Conservation (phyloP, 83 land plant genomes). For the Picea abies region DNA sequence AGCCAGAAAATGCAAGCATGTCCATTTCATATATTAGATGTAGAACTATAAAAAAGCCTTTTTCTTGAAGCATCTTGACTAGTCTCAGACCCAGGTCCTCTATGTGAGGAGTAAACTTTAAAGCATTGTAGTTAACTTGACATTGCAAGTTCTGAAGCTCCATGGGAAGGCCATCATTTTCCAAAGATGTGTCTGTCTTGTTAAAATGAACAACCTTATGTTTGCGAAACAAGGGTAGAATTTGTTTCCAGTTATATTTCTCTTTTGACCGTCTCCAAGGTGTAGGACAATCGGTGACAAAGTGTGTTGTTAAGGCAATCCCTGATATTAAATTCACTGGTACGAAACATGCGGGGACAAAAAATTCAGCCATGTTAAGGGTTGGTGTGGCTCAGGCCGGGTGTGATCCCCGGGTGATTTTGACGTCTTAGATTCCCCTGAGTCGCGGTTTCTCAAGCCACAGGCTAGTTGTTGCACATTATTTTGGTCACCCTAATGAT, state of each 20-base stretch:
- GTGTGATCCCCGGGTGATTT: no score
- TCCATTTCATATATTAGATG: conserved; percentile 81
- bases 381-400: no score
- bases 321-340: no score
- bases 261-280: conserved; percentile 83
- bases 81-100: conserved; percentile 40
- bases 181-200: conserved; percentile 83
- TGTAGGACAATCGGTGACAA: no score
- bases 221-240: conserved; percentile 74
- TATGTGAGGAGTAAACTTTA: conserved; percentile 72
- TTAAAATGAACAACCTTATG: conserved; percentile 74
- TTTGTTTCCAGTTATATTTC: conserved; percentile 59
- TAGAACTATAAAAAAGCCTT: conserved; percentile 70
- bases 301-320: no score
- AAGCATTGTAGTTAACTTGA: conserved; percentile 79
- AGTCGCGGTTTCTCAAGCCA: no score
- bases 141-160: conserved; percentile 83
- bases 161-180: conserved; percentile 70
- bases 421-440: no score
- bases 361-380: no score
- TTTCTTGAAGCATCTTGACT: conserved; percentile 53
- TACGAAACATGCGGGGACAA: no score
- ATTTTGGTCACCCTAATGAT: no score
- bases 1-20: conserved; percentile 78
- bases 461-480: no score